Percentiles rank a stretch among this genome's conserved stretches.
phyloP scores from a whole-genome alignment of 768 basidiomycete species.

The Boletus speciosus region DNA sequence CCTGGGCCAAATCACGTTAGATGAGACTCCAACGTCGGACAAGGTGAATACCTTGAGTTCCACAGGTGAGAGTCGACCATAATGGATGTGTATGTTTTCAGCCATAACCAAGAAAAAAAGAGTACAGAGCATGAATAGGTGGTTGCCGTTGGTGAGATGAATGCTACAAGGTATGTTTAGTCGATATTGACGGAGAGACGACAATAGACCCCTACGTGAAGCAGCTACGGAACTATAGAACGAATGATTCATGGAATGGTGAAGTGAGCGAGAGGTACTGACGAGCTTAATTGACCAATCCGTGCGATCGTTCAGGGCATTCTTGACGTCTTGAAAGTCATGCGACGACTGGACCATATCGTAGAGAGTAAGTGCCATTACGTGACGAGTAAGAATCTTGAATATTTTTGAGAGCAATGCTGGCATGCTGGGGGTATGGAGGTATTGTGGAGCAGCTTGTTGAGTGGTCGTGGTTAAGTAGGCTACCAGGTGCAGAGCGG shows the following conservation, averaged over 20 bases:
- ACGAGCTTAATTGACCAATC: conserved; percentile 25
- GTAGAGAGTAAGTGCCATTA: conserved; percentile 15
- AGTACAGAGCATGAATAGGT: conserved; percentile 10
- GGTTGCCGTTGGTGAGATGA: conserved; percentile 4
- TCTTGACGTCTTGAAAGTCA: conserved; percentile 23
- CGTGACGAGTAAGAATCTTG: not conserved
- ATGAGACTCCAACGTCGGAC: not conserved
- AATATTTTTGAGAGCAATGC: not conserved
- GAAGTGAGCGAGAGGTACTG: not conserved
- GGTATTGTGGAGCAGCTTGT: not conserved
- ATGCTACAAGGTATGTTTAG: conserved; percentile 15
- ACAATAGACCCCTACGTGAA: conserved; percentile 1
- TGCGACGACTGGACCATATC: conserved; percentile 13
- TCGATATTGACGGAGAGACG: not conserved
- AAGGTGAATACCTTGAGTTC: conserved; percentile 21
- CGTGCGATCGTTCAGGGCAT: conserved; percentile 11
- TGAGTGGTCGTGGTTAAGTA: too few species aligned
- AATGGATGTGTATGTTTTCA: conserved; percentile 16
- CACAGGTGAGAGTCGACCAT: conserved; percentile 20
- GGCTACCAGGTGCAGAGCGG: too few species aligned
- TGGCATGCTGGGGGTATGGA: conserved; percentile 7
- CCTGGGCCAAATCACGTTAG: conserved; percentile 1
- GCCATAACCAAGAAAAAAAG: conserved; percentile 18
- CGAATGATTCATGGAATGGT: not conserved
- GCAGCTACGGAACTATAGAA: conserved; percentile 4